phyloP scores from a whole-genome alignment of 2,329 filamentous ascomycete species.

The Fusarium austroafricanum region DNA sequence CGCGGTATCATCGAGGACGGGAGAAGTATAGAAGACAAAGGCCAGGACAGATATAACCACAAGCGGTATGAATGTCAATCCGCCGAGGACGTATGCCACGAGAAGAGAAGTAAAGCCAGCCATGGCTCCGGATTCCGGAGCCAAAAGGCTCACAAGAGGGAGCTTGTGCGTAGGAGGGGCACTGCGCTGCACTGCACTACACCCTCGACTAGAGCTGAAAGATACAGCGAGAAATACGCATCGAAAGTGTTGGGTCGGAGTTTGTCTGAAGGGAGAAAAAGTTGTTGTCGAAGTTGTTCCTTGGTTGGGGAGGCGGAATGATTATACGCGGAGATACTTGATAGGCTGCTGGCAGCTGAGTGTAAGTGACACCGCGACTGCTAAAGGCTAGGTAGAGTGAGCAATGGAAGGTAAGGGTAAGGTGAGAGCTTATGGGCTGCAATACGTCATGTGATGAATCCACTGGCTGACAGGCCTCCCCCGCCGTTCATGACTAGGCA shows the following conservation, averaged over 20 bases:
- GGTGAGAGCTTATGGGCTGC: constrained; percentile 13
- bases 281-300: constrained; percentile 24
- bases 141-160: constrained; percentile 32
- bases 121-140: constrained; percentile 55
- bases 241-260: constrained; percentile 16
- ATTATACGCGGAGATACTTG: constrained; percentile 39
- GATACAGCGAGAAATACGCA: constrained; percentile 25
- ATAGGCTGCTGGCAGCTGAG: constrained; percentile 31
- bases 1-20: constrained; percentile 59
- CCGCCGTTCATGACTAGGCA: constrained; percentile 14
- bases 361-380: constrained; percentile 37
- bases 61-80: constrained; percentile 87
- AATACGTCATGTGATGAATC: constrained; percentile 44
- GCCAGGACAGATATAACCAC: constrained; percentile 69
- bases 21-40: constrained; percentile 77
- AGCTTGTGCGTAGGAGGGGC: constrained; percentile 34
- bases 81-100: constrained; percentile 84
- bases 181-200: constrained; percentile 10
- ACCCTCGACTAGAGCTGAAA: constrained; percentile 36
- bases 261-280: constrained; percentile 16
- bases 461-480: constrained; percentile 31
- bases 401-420: not conserved
- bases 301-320: constrained; percentile 32
- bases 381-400: constrained; percentile 22
- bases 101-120: constrained; percentile 69